Conservation (phyloP, 495 filamentous ascomycete species). For the Penicillium maclennaniae region DNA sequence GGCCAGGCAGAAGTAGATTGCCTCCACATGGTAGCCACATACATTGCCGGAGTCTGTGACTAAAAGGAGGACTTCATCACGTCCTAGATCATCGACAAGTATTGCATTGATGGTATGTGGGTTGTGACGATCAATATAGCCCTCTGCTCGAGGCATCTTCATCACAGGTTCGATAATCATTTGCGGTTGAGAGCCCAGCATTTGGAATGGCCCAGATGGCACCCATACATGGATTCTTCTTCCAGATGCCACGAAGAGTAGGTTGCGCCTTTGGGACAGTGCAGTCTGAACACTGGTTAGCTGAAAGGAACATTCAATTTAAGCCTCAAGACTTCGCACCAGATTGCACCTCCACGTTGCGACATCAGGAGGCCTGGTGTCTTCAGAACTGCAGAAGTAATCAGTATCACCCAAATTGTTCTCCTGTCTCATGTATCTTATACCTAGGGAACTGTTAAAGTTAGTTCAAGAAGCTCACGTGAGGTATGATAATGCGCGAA, state of each 20-base stretch:
- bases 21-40: slow-evolving; percentile 68
- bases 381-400: slow-evolving; percentile 24
- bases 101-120: slow-evolving; percentile 78
- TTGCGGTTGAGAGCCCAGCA: slow-evolving; percentile 54
- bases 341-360: slow-evolving; percentile 50
- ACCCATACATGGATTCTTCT: slow-evolving; percentile 70
- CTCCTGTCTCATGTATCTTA: background rate
- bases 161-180: slow-evolving; percentile 63
- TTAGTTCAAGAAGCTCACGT: slow-evolving; percentile 17
- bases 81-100: slow-evolving; percentile 72
- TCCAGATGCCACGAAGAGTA: slow-evolving; percentile 75
- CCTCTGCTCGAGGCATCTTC: slow-evolving; percentile 43
- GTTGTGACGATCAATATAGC: slow-evolving; percentile 51
- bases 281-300: slow-evolving; percentile 37
- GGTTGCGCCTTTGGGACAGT: slow-evolving; percentile 55
- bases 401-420: slow-evolving; percentile 3
- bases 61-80: slow-evolving; percentile 72
- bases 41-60: slow-evolving; percentile 89
- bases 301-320: background rate
- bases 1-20: slow-evolving; percentile 46
- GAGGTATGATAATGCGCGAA: slow-evolving; percentile 5
- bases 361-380: slow-evolving; percentile 26
- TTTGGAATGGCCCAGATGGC: slow-evolving; percentile 63
- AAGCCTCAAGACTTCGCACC: slow-evolving; percentile 28
- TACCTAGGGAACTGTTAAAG: slow-evolving; percentile 21